Percentiles rank a stretch among this genome's conserved stretches.
phyloP scores from a whole-genome alignment of 176 grass and related monocot genomes.

The Typha latifolia region DNA sequence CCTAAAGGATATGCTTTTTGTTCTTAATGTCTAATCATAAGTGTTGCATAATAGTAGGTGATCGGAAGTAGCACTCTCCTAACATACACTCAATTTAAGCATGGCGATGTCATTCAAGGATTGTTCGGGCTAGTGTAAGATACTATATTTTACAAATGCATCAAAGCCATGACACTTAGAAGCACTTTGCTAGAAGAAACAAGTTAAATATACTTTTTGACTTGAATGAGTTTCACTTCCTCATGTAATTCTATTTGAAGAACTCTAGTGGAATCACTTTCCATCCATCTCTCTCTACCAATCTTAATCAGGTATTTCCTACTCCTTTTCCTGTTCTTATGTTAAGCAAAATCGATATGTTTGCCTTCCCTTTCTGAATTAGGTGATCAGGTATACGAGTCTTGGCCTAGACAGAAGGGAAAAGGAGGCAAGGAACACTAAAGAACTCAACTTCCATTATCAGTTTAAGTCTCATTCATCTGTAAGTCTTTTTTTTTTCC shows the following conservation, averaged over 20 bases:
- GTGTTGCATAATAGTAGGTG: too few species aligned
- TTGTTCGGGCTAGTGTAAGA: not conserved
- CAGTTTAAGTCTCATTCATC: not conserved
- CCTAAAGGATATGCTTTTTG: too few species aligned
- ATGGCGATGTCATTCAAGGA: not conserved
- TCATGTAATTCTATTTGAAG: not conserved
- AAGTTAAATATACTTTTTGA: not conserved
- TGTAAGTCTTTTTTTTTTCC: too few species aligned
- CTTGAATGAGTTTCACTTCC: not conserved
- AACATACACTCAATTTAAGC: not conserved
- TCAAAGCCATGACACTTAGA: not conserved
- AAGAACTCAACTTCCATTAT: not conserved
- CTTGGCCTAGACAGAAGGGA: not conserved
- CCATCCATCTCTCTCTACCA: not conserved
- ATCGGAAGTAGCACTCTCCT: too few species aligned
- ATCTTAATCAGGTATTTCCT: not conserved
- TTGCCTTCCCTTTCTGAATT: too few species aligned
- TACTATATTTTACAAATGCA: not conserved
- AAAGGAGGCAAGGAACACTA: not conserved
- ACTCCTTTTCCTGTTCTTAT: not conserved
- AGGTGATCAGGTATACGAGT: too few species aligned
- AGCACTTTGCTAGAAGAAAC: not conserved
- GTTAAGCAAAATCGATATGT: not conserved
- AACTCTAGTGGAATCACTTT: not conserved
- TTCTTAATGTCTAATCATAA: too few species aligned